These are phyloP conservation scores for Kodamaea hsintzibuensis DNA, from an alignment of 805 yeast genomes.

Conservation along the genomic window DNA sequence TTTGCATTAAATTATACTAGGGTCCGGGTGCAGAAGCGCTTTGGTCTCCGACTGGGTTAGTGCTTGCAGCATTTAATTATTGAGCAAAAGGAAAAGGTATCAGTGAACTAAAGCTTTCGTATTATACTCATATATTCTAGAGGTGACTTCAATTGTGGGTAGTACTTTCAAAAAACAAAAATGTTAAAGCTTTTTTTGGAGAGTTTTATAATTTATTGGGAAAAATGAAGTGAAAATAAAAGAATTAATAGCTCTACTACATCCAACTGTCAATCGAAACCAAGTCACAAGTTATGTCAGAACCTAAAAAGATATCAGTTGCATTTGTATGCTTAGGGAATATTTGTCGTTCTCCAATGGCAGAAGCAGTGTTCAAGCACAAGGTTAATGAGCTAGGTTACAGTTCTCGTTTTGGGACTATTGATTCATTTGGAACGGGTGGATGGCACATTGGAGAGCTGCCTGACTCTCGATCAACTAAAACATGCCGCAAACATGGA, in stretches of 20 bases:
- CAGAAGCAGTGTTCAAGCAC: conserved; percentile 85
- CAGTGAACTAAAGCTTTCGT: too few species aligned
- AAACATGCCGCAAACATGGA: conserved; percentile 67
- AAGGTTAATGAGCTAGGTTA: conserved; percentile 55
- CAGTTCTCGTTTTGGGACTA: conserved; percentile 44
- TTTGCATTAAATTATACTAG: too few species aligned
- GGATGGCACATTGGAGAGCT: conserved; percentile 80
- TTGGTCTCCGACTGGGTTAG: too few species aligned
- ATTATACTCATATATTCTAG: too few species aligned
- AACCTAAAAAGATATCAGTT: conserved; percentile 43
- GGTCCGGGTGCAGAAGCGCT: too few species aligned
- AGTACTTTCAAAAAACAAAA: too few species aligned
- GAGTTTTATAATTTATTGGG: not conserved
- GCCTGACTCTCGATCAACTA: conserved; percentile 75
- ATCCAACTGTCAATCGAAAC: not conserved
- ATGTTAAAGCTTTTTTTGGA: too few species aligned
- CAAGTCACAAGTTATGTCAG: not conserved
- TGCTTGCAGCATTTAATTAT: too few species aligned
- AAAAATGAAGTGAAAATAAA: not conserved
- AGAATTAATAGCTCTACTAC: not conserved
- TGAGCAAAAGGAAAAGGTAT: too few species aligned
- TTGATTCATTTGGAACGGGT: conserved; percentile 90
- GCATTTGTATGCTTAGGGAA: conserved; percentile 93
- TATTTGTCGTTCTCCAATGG: conserved; percentile 97
- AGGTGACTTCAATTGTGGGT: too few species aligned